Evolutionary conservation across 768 basidiomycete species (phyloP).

Genomic region (Lactarius indigo): DNA sequence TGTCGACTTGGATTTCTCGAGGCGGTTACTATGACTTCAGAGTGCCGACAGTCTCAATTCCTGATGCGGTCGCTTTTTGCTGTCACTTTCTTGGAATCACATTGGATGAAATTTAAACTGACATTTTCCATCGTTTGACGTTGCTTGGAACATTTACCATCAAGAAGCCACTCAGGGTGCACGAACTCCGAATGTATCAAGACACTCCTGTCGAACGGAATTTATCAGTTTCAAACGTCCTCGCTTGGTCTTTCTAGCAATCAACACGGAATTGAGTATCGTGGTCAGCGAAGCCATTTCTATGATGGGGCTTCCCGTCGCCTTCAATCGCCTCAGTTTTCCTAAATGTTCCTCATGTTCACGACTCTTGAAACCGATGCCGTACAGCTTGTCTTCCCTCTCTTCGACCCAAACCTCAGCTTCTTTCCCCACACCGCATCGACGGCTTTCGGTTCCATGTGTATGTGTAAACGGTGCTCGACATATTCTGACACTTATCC

Average conservation of each 20-base stretch:
- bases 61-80: not conserved
- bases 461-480: slow-evolving; percentile 19
- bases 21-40: not conserved
- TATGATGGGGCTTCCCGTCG: not conserved
- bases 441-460: slow-evolving; percentile 4
- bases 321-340: not conserved
- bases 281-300: slow-evolving; percentile 16
- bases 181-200: not conserved
- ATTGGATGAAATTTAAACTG: not conserved
- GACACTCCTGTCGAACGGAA: slow-evolving; percentile 1
- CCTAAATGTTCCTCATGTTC: slow-evolving; percentile 1
- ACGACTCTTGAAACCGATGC: slow-evolving; percentile 2
- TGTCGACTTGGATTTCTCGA: slow-evolving; percentile 4
- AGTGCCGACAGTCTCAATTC: not conserved
- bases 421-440: not conserved
- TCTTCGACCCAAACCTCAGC: slow-evolving; percentile 7
- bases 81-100: not conserved
- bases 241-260: slow-evolving; percentile 17
- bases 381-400: not conserved
- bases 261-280: slow-evolving; percentile 19
- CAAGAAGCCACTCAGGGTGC: slow-evolving; percentile 4
- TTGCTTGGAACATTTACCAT: slow-evolving; percentile 14
- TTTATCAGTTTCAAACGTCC: slow-evolving; percentile 6
- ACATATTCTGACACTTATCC: slow-evolving; percentile 28
- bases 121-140: not conserved